These are phyloP conservation scores for Haematococcus lacustris DNA, from an alignment of 139 green algal genomes.

Conservation along the genomic window DNA sequence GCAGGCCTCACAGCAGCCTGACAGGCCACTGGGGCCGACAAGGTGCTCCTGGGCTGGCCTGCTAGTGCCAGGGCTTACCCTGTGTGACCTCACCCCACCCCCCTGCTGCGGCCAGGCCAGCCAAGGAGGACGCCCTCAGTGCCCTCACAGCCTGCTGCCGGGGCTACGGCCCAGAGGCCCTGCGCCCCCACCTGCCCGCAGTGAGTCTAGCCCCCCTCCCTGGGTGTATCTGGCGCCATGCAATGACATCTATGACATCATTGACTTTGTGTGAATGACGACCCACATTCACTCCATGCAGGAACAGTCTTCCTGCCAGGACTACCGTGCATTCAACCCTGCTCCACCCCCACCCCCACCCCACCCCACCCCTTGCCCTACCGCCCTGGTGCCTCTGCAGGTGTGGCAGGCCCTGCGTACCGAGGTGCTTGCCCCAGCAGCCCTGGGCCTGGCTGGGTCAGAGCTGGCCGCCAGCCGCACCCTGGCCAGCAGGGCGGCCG, in stretches of 20 bases:
- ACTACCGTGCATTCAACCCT: background rate
- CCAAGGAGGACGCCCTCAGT: conserved; percentile 27
- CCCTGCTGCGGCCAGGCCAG: conserved; percentile 14
- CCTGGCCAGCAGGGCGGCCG: background rate
- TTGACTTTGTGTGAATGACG: background rate
- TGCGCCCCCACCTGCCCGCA: conserved; percentile 14
- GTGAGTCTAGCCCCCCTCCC: conserved; percentile 6
- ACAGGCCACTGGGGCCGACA: no score
- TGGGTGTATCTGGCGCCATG: background rate
- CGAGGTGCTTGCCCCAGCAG: conserved; percentile 3
- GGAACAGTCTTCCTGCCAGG: background rate
- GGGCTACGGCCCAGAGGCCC: conserved; percentile 16
- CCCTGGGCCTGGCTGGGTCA: background rate
- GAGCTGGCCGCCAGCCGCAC: background rate
- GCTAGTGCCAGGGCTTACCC: no score
- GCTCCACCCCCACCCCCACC: background rate
- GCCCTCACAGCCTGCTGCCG: conserved; percentile 19
- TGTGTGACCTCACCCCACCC: no score
- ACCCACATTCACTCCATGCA: background rate
- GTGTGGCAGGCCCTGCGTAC: conserved; percentile 8
- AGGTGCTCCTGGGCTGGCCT: no score
- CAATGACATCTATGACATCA: background rate
- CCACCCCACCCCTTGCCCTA: background rate
- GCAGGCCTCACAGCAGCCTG: no score
- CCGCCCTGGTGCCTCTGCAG: background rate